Evolutionary conservation across 257 asterid species (phyloP).

Genomic region (Nicotiana benthamiana): DNA sequence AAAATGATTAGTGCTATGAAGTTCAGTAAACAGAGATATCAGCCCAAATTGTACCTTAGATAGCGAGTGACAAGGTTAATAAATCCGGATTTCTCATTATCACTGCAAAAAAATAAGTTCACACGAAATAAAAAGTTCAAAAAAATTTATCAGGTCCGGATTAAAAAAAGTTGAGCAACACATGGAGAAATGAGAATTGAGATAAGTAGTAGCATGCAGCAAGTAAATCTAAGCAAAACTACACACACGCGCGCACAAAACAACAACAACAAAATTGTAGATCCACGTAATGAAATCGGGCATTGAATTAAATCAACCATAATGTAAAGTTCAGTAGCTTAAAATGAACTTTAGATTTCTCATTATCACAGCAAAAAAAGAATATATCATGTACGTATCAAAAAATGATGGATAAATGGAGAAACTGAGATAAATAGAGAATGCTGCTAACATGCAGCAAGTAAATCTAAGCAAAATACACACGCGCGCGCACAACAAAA

Average conservation of each 20-base stretch:
- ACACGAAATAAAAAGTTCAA: background rate
- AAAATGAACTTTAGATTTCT: no score
- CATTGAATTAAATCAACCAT: no score
- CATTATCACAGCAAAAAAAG: no score
- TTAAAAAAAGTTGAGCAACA: background rate
- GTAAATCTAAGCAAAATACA: background rate
- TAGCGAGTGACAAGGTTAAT: conserved; percentile 72
- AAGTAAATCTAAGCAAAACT: background rate
- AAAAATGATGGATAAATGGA: background rate
- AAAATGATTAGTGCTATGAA: background rate
- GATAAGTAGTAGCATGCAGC: conserved; percentile 15
- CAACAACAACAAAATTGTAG: no score
- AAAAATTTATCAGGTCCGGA: background rate
- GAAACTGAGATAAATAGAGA: background rate
- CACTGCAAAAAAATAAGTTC: conserved; percentile 35
- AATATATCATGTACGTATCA: no score
- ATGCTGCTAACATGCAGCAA: conserved; percentile 16
- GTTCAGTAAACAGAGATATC: background rate
- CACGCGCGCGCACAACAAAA: no score
- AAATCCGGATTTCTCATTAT: conserved; percentile 82
- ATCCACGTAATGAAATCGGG: background rate
- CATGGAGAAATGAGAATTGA: no score
- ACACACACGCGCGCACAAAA: no score
- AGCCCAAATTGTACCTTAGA: conserved; percentile 48
- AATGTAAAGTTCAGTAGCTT: no score